Conservation (phyloP, 306 rosid species). For the Fragaria vesca region DNA sequence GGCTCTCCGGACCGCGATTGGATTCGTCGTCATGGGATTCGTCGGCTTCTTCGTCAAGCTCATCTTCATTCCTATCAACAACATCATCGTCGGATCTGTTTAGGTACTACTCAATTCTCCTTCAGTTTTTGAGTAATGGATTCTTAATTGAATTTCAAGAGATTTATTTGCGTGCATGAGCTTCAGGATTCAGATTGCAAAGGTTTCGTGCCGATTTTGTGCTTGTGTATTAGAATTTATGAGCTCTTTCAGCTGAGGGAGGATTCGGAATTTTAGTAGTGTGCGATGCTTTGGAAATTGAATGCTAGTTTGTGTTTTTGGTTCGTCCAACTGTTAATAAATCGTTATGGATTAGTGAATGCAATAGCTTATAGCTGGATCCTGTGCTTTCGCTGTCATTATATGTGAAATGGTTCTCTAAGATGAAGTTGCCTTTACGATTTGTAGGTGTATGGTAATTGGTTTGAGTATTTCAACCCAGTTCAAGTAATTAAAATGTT, state of each 20-base stretch:
- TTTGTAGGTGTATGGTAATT: background rate
- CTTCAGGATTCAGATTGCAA: background rate
- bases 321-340: background rate
- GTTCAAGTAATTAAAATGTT: too few relatives aligned
- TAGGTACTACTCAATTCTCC: slow-evolving; percentile 12
- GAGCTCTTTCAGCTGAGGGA: background rate
- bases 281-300: background rate
- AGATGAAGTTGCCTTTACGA: background rate
- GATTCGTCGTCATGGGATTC: slow-evolving; percentile 57
- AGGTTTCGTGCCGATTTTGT: background rate
- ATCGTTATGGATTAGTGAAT: background rate
- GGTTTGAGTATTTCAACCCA: background rate
- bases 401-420: background rate
- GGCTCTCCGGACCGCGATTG: slow-evolving; percentile 53
- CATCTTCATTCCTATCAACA: slow-evolving; percentile 56
- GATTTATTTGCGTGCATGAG: background rate
- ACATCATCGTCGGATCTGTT: slow-evolving; percentile 51
- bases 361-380: background rate
- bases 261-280: background rate
- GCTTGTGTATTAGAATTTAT: background rate
- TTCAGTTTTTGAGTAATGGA: background rate
- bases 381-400: background rate
- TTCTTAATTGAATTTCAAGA: background rate
- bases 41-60: slow-evolving; percentile 59
- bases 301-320: background rate